Evolutionary conservation across 2,329 filamentous ascomycete genomes (phyloP).

Genomic region (Setomelanomma holmii): DNA sequence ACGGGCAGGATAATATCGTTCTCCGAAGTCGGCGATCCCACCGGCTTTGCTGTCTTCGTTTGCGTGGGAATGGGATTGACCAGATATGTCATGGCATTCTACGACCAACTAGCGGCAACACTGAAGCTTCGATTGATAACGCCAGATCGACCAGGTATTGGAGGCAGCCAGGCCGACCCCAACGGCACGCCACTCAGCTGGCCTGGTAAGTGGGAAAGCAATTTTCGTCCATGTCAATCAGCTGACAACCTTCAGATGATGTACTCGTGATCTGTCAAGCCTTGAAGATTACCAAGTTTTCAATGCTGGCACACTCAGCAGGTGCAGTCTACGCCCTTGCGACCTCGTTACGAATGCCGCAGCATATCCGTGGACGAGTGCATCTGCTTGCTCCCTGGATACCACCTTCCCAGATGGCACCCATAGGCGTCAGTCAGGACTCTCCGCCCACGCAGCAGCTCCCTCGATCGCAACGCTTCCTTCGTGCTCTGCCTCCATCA

Average conservation of each 20-base stretch:
- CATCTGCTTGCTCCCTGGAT: constrained; percentile 97
- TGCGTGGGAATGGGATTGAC: constrained; percentile 98
- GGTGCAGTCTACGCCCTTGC: constrained; percentile 98
- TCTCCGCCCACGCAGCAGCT: constrained; percentile 83
- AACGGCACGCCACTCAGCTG: constrained; percentile 90
- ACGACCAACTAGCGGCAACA: constrained; percentile 90
- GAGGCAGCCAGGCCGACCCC: constrained; percentile 84
- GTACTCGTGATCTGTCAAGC: constrained; percentile 92
- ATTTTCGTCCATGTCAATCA: too few relatives aligned
- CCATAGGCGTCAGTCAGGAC: constrained; percentile 69
- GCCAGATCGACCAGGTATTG: constrained; percentile 90
- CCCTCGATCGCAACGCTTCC: constrained; percentile 88
- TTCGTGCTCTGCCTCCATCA: constrained; percentile 87
- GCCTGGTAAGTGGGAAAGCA: constrained; percentile 73
- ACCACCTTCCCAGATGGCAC: constrained; percentile 70
- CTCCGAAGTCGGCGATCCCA: constrained; percentile 92
- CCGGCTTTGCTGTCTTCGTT: constrained; percentile 91
- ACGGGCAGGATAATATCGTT: constrained; percentile 91
- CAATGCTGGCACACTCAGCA: constrained; percentile 92
- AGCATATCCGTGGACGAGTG: constrained; percentile 91
- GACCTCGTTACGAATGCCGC: constrained; percentile 92
- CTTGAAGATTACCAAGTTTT: constrained; percentile 93
- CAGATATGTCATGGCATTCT: constrained; percentile 94
- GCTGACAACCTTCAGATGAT: constrained; percentile 63
- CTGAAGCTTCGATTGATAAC: constrained; percentile 91